These are phyloP conservation scores for Claviceps purpurea DNA, from an alignment of 2,329 filamentous ascomycete species.

Conservation along the genomic window DNA sequence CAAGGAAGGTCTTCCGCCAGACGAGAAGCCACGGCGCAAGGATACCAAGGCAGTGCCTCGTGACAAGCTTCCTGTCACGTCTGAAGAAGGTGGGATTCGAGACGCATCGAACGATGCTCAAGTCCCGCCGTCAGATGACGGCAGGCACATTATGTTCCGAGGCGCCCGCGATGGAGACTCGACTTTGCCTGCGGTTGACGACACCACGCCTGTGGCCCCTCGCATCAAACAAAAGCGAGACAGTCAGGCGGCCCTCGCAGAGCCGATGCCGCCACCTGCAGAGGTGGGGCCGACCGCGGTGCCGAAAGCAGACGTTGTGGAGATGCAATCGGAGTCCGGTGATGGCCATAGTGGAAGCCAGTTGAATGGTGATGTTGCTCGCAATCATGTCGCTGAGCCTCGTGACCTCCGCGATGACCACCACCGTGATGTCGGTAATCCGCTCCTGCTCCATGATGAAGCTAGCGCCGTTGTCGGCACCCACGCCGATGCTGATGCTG, in stretches of 20 bases:
- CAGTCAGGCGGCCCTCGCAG: constrained; percentile 10
- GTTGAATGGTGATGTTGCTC: constrained; percentile 11
- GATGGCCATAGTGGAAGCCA: constrained; percentile 24
- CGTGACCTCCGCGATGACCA: constrained; percentile 10
- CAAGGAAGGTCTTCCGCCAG: constrained; percentile 47
- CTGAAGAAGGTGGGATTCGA: constrained; percentile 16
- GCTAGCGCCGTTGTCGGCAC: not conserved
- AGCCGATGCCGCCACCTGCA: constrained; percentile 9
- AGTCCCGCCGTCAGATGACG: not conserved
- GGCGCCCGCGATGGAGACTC: constrained; percentile 1
- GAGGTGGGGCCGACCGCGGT: constrained; percentile 14
- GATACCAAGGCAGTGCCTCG: constrained; percentile 26
- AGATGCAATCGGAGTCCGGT: constrained; percentile 23
- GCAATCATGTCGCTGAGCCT: not conserved
- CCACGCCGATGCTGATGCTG: constrained; percentile 7
- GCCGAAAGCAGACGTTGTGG: constrained; percentile 15
- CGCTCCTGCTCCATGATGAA: not conserved
- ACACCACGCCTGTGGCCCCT: constrained; percentile 8
- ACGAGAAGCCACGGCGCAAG: constrained; percentile 42
- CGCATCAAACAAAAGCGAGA: constrained; percentile 8
- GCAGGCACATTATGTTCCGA: not conserved
- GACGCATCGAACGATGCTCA: not conserved
- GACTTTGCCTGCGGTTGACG: constrained; percentile 1
- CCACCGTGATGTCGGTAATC: constrained; percentile 11
- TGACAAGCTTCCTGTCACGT: constrained; percentile 27